Evolutionary conservation across 176 grass and related monocot genomes (phyloP), one percentile per base, ranked within the genome.

Genomic region (Chloris gayana): DNA sequence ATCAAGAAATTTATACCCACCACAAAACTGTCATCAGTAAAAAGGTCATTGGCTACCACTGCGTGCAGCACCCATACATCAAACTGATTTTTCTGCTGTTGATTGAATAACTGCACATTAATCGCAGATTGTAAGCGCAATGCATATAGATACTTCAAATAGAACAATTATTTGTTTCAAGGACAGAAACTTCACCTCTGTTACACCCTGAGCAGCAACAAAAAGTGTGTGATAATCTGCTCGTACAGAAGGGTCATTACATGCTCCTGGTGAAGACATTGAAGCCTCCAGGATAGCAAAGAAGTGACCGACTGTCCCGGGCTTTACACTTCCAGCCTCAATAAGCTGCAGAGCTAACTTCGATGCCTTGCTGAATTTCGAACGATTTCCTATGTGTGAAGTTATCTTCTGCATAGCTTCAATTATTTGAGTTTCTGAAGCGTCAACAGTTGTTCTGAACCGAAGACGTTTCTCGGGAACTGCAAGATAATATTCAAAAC

Each of bases 1-100:
- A 64, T 51, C 9, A 17, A 75, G 13, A 67, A 37, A 10, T 22
- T 22, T 71, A 73, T 69, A 84, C 96, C 62, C 82, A 98, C 96
- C 96, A 99, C 90, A 89, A 99, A 99, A 78, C 96, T 99, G 41
- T 99, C 96, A 67, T 99, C 96, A 38, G 96, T 95, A 32, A 82
- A 91, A n/a, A 99, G 92, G 82, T 99, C 96, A 84, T 99, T 99
- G 80, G 96, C 90, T 47, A 99, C 84, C 82, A 99, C 88, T 5
- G 88, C 92, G 72, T 86, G 90, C 82, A 99, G 68, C 56, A 81
- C 57, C 96, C 96, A 99, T 79, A 88, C 79, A 64, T 84, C 53
- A 17, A 99, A 79, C 33, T 87, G 90, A 74, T 91, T 93, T 78
- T 89, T 98, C 75, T 91, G 92, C 39, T 95, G 77, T 87, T 91